Percentiles rank a stretch among this genome's conserved stretches.
Conservation (phyloP, 331 rosid species). For the Rosa hybrid region DNA sequence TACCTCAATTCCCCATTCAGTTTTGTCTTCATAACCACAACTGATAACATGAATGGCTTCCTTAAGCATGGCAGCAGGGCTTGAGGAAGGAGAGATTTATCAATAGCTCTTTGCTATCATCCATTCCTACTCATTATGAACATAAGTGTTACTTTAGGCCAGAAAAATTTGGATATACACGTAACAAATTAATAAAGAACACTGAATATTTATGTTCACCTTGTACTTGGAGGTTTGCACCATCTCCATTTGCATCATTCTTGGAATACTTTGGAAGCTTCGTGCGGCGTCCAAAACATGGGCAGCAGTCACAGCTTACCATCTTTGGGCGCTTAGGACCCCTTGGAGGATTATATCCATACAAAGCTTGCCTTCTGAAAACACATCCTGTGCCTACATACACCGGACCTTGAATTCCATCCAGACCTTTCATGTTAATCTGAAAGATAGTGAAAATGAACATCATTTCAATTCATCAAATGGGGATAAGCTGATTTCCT, state of each 20-base stretch:
- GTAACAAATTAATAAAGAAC: background rate
- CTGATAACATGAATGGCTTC: constrained; percentile 93
- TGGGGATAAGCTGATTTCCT: constrained; percentile 2
- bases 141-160: background rate
- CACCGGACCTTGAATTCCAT: constrained; percentile 91
- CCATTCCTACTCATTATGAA: constrained; percentile 31
- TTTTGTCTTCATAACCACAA: constrained; percentile 90
- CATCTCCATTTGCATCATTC: constrained; percentile 66
- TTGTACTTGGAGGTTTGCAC: constrained; percentile 46
- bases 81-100: constrained; percentile 92
- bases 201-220: constrained; percentile 31
- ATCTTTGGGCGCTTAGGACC: constrained; percentile 87
- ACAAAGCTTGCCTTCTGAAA: constrained; percentile 84
- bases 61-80: constrained; percentile 85
- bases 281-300: constrained; percentile 96
- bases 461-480: constrained; percentile 17
- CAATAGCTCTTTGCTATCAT: constrained; percentile 60
- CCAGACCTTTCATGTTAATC: constrained; percentile 89
- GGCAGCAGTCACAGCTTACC: constrained; percentile 92
- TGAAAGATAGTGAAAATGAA: constrained; percentile 32
- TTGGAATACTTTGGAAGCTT: constrained; percentile 69
- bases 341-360: constrained; percentile 84
- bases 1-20: constrained; percentile 94
- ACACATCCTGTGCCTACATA: constrained; percentile 92
- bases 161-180: background rate